These are phyloP conservation scores for Trypanosoma theileri DNA, from an alignment of 208 protist species.

Conservation along the genomic window DNA sequence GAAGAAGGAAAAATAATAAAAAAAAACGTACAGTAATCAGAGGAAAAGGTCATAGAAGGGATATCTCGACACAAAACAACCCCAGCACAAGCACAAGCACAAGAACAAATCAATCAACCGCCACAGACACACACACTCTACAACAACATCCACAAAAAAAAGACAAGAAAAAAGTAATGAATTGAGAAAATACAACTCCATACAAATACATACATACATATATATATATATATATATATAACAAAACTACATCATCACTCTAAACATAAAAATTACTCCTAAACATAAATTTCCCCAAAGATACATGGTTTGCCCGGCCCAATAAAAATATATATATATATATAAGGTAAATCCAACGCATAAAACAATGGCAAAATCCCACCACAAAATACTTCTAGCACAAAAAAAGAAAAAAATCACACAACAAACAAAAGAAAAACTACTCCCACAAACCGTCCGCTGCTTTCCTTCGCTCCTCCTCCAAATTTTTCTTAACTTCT, in stretches of 20 bases:
- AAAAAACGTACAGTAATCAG: not conserved
- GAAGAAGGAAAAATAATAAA: not conserved
- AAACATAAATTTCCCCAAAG: not conserved
- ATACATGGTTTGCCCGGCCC: not conserved
- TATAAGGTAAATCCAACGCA: constrained; percentile 7
- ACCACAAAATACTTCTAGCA: constrained; percentile 4
- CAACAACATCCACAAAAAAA: constrained; percentile 22
- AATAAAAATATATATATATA: no score
- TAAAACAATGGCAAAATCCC: constrained; percentile 5
- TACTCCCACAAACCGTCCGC: constrained; percentile 27
- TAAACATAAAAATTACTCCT: no score
- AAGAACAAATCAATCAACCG: constrained; percentile 10
- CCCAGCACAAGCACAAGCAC: not conserved
- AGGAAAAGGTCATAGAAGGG: constrained; percentile 4
- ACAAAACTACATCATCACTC: no score
- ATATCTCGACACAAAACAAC: not conserved
- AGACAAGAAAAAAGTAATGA: constrained; percentile 3
- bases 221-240: no score
- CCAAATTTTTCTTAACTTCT: constrained; percentile 31
- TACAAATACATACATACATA: no score
- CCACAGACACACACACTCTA: constrained; percentile 3
- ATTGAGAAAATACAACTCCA: no score
- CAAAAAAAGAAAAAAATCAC: not conserved
- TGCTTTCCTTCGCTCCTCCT: constrained; percentile 29
- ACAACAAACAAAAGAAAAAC: not conserved